Conservation (phyloP, 2,329 filamentous ascomycete species). For the Claviceps capensis region DNA sequence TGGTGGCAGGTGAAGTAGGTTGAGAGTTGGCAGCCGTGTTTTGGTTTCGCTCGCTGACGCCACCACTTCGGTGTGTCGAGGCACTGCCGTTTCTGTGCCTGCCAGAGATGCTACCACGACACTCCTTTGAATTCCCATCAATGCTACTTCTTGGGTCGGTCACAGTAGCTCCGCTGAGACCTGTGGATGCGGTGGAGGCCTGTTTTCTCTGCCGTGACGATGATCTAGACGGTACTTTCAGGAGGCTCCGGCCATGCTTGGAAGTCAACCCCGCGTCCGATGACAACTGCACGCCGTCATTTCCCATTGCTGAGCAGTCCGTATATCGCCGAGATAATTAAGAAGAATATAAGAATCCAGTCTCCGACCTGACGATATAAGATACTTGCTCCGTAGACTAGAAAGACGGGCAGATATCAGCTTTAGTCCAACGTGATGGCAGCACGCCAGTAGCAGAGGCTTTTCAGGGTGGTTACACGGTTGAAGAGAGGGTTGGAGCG, state of each 20-base stretch:
- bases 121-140: slow-evolving; percentile 50
- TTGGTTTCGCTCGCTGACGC: slow-evolving; percentile 37
- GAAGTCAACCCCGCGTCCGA: slow-evolving; percentile 27
- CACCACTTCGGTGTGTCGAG: slow-evolving; percentile 48
- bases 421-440: neutral
- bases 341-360: neutral
- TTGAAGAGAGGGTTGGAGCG: neutral
- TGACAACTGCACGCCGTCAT: slow-evolving; percentile 27
- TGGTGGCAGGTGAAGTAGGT: slow-evolving; percentile 36
- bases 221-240: slow-evolving; percentile 48
- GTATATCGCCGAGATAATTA: slow-evolving; percentile 19
- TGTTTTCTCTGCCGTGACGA: slow-evolving; percentile 46
- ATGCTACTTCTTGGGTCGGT: slow-evolving; percentile 49
- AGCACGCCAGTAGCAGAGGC: neutral
- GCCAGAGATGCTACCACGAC: slow-evolving; percentile 49
- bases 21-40: slow-evolving; percentile 33
- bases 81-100: slow-evolving; percentile 53
- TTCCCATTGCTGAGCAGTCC: slow-evolving; percentile 25
- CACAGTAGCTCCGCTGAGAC: slow-evolving; percentile 44
- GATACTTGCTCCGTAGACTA: neutral
- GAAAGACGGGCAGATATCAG: neutral
- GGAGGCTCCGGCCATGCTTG: slow-evolving; percentile 38
- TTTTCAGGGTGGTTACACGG: neutral
- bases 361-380: slow-evolving; percentile 5
- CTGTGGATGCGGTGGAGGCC: slow-evolving; percentile 44